These are phyloP conservation scores for Aspergillus panamensis DNA, from an alignment of 495 filamentous ascomycete species.

Conservation along the genomic window DNA sequence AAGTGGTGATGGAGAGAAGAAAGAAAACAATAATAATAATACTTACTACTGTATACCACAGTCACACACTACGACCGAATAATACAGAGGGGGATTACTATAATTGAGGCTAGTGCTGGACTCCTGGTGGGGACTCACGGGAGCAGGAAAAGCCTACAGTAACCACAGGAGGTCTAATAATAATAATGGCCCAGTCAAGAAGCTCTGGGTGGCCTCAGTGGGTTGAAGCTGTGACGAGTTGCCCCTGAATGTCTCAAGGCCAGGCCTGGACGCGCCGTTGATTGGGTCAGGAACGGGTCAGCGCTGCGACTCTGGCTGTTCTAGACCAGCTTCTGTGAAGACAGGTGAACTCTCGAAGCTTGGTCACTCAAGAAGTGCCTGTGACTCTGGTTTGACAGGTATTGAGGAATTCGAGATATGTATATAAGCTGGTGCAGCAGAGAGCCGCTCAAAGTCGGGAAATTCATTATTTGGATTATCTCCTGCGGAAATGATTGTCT, in stretches of 20 bases:
- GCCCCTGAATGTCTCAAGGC: constrained; percentile 24
- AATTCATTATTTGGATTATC: too few relatives aligned
- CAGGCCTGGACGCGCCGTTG: neutral
- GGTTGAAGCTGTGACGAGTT: constrained; percentile 17
- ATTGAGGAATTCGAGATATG: too few relatives aligned
- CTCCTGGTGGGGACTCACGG: neutral
- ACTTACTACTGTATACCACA: too few relatives aligned
- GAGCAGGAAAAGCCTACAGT: neutral
- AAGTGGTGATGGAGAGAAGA: neutral
- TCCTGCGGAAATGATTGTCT: too few relatives aligned
- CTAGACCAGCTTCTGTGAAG: too few relatives aligned
- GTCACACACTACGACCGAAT: neutral
- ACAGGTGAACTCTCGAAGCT: too few relatives aligned
- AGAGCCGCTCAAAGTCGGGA: too few relatives aligned
- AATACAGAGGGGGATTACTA: neutral
- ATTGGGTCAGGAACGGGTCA: neutral
- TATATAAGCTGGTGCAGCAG: too few relatives aligned
- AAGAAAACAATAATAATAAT: neutral
- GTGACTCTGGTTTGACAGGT: too few relatives aligned
- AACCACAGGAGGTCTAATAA: constrained; percentile 6
- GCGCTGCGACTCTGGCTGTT: neutral
- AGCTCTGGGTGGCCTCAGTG: neutral
- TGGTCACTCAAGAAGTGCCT: too few relatives aligned
- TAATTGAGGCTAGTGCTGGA: neutral
- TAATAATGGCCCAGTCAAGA: neutral